Base-by-base conservation (phyloP, 495 filamentous ascomycete species). In the Astrothelium subdiscretum region DNA sequence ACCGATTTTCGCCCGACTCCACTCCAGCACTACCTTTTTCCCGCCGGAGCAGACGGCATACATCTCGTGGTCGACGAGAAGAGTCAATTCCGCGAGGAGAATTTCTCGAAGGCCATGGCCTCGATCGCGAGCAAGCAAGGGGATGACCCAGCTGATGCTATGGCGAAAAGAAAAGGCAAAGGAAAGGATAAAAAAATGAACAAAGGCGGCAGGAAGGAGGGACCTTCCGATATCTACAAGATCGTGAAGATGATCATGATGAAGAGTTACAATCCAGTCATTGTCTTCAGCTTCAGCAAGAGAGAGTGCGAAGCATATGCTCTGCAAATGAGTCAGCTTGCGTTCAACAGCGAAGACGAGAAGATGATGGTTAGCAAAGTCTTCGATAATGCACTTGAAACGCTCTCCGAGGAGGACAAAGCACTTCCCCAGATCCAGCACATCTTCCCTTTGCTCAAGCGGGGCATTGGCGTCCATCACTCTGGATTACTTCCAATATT, bases 221-320 rank as follows among this genome's bases (percentile, higher is more conserved):
- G 81, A 1, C 81, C 82, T 10, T 85, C 84, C 2, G 94, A 98
- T 73, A 96, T 98, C 61, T 92, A 89, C 76, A 96, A 96, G 78
- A 94, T 98, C 65, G 89, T 97, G 58, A 89, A 87, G 71, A 97
- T 97, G 95, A 95, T 97, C 66, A 95, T 98, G 88, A 78, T 89
- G 71, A 94, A 91, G 75, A 91, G 86, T 67, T 90, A 90, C 73
- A 96, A 97, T 68, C 94, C 94, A 0, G 95, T 97, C 67, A 98
- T 98, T 69, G 91, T 98, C 43, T 98, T 98, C 82, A 96, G 89
- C 72, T 98, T 98, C 80, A 96, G 91, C 79, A 98, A 98, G 78
- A 83, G 94, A 58, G 90, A 96, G 63, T 96, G 92, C 71, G 94
- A 98, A 75, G 79, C 81, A 54, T 82, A 88, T 69, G 94, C 94